Evolutionary conservation across 305 asterid genomes (phyloP).

Genomic region (Fraxinus platypoda): DNA sequence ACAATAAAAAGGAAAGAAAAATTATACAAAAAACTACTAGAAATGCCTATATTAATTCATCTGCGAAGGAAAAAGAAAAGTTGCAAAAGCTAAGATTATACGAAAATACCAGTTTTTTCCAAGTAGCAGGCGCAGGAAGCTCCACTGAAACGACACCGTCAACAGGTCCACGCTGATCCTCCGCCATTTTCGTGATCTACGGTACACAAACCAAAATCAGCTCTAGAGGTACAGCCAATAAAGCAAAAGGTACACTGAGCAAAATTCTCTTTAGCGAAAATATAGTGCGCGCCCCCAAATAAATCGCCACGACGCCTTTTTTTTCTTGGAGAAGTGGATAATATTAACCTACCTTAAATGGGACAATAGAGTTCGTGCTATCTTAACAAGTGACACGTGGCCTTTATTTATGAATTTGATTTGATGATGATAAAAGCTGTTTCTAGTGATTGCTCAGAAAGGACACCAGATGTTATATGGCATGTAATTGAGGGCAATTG

Average conservation of each 20-base stretch:
- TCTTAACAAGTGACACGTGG: not conserved
- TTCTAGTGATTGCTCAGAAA: not conserved
- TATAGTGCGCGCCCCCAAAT: not conserved
- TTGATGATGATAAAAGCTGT: not conserved
- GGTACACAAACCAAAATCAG: not conserved
- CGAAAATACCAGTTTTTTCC: slow-evolving; percentile 25
- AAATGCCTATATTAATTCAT: not conserved
- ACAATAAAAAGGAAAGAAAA: not conserved
- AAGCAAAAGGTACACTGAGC: not conserved
- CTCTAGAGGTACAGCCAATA: not conserved
- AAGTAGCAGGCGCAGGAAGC: slow-evolving; percentile 57
- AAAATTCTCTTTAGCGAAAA: not conserved
- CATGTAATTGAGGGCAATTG: too few species aligned
- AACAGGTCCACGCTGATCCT: slow-evolving; percentile 25
- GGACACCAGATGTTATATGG: too few species aligned
- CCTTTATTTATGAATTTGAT: not conserved
- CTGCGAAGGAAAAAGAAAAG: not conserved
- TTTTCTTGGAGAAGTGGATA: not conserved
- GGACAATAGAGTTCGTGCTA: not conserved
- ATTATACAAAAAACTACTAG: not conserved
- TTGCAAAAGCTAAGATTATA: not conserved
- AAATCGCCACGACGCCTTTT: not conserved
- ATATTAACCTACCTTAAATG: not conserved
- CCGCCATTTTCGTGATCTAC: not conserved
- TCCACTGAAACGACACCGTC: slow-evolving; percentile 56